Conservation (phyloP, 495 filamentous ascomycete genomes). For the Rhypophila decipiens region DNA sequence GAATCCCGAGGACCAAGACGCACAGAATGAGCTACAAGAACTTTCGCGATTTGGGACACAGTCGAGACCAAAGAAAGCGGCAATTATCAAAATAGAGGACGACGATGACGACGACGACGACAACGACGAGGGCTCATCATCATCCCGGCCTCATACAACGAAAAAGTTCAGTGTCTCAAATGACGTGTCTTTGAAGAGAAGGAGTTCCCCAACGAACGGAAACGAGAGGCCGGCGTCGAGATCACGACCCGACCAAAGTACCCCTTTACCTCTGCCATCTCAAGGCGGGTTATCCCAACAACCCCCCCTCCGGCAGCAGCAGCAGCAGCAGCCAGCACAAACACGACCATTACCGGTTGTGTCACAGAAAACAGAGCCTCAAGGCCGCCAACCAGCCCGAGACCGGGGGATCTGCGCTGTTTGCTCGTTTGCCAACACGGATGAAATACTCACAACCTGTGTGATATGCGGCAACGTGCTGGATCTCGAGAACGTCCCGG, state of each 20-base stretch:
- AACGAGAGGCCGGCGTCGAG: no score
- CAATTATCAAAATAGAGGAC: neutral
- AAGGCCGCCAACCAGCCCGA: neutral
- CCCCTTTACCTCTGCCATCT: no score
- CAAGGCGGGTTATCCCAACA: no score
- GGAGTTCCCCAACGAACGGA: neutral
- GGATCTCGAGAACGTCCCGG: constrained; percentile 36
- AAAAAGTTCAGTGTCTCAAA: no score
- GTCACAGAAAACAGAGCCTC: neutral
- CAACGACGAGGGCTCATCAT: no score
- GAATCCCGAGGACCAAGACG: constrained; percentile 53
- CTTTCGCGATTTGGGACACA: constrained; percentile 26
- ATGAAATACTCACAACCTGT: constrained; percentile 49
- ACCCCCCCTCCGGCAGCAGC: no score
- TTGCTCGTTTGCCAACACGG: constrained; percentile 57
- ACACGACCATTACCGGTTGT: neutral
- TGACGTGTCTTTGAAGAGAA: no score
- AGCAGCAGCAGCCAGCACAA: neutral
- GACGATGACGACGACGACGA: no score
- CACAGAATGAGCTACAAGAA: constrained; percentile 55
- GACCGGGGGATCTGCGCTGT: constrained; percentile 41
- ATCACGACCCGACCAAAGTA: no score
- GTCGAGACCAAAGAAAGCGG: neutral
- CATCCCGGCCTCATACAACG: neutral
- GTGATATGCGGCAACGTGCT: constrained; percentile 61